These are phyloP conservation scores for Papiliotrema terrestris DNA, from an alignment of 1,284 basidiomycete species.

Conservation along the genomic window DNA sequence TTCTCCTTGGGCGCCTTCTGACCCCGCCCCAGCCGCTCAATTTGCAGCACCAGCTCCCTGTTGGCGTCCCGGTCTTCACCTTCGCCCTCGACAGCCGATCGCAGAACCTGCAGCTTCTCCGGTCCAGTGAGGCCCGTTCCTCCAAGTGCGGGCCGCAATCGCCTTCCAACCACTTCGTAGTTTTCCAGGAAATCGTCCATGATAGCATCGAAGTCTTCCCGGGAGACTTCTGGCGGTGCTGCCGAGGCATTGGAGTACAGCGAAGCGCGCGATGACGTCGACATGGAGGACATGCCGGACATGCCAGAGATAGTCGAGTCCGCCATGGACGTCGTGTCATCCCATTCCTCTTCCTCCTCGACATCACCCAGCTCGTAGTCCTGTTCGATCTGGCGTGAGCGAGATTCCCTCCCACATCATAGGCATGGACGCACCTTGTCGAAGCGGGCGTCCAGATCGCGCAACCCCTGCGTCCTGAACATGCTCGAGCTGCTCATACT, in stretches of 20 bases:
- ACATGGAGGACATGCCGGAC: constrained; percentile 20
- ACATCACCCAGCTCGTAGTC: constrained; percentile 62
- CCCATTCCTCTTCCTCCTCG: constrained; percentile 55
- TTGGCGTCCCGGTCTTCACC: constrained; percentile 57
- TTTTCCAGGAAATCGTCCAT: constrained; percentile 92
- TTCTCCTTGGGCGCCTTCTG: constrained; percentile 50
- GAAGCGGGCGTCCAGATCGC: constrained; percentile 87
- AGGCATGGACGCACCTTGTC: constrained; percentile 64
- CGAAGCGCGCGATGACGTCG: constrained; percentile 25
- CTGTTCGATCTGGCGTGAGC: constrained; percentile 59
- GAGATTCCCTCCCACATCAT: background rate
- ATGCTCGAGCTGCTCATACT: constrained; percentile 97
- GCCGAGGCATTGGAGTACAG: constrained; percentile 21
- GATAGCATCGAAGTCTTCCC: constrained; percentile 85
- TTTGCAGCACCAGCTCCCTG: constrained; percentile 58
- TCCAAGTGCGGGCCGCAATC: constrained; percentile 69
- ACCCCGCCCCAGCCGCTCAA: constrained; percentile 51
- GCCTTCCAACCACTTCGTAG: constrained; percentile 82
- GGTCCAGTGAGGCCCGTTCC: constrained; percentile 60
- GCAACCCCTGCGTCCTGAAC: constrained; percentile 84
- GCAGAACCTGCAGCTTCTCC: constrained; percentile 74
- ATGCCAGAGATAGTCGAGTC: constrained; percentile 25
- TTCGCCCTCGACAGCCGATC: constrained; percentile 71
- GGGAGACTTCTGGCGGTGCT: constrained; percentile 64
- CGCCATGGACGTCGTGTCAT: constrained; percentile 41